phyloP scores from a whole-genome alignment of 2,329 filamentous ascomycete genomes.

The Aspergillus piperis region DNA sequence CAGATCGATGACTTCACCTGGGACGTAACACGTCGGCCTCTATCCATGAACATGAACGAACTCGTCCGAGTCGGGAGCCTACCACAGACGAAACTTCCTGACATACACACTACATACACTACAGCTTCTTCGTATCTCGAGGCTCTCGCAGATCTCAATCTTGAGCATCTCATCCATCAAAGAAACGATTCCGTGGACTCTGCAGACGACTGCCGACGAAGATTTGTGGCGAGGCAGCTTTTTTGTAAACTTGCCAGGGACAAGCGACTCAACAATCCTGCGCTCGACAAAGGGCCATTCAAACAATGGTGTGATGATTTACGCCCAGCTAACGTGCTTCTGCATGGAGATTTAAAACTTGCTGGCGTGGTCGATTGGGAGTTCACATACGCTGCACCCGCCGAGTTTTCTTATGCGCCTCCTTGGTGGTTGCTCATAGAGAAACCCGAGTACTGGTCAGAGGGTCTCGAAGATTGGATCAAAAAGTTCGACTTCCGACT shows the following conservation, averaged over 20 bases:
- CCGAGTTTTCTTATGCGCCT: conserved; percentile 17
- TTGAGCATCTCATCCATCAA: conserved; percentile 43
- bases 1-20: not conserved
- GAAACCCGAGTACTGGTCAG: not conserved
- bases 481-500: not conserved
- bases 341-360: conserved; percentile 11
- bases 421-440: conserved; percentile 20
- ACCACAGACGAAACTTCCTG: not conserved
- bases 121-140: conserved; percentile 42
- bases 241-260: conserved; percentile 24
- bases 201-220: conserved; percentile 23
- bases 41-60: not conserved
- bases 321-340: conserved; percentile 18
- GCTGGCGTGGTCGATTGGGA: conserved; percentile 23
- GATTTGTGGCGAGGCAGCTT: conserved; percentile 21
- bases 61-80: not conserved
- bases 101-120: conserved; percentile 20
- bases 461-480: not conserved
- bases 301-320: conserved; percentile 26
- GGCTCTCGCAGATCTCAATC: conserved; percentile 45
- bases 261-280: conserved; percentile 4
- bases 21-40: not conserved
- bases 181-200: conserved; percentile 41
- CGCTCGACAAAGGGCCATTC: conserved; percentile 23
- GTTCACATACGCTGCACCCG: conserved; percentile 22